These are phyloP conservation scores for Mychonastes homosphaera DNA, from an alignment of 139 green algal species.

Conservation along the genomic window DNA sequence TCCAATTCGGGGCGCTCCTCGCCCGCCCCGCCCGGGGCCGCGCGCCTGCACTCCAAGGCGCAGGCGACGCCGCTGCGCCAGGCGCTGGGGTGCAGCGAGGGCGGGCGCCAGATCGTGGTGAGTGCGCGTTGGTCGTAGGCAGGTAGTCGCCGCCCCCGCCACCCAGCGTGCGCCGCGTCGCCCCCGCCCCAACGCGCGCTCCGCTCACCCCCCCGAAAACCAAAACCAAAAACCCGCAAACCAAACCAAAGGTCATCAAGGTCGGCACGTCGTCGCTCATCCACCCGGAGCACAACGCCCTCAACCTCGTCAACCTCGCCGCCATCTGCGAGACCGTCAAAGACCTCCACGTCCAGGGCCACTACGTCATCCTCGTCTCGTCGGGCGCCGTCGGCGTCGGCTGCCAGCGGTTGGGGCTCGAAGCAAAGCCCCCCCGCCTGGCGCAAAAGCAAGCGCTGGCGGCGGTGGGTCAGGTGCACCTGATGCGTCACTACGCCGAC, in stretches of 20 bases:
- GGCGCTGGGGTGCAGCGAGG: too few relatives aligned
- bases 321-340: slow-evolving; percentile 60
- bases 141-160: too few relatives aligned
- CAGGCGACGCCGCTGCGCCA: too few relatives aligned
- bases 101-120: too few relatives aligned
- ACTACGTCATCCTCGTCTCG: slow-evolving; percentile 76
- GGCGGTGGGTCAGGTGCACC: slow-evolving; percentile 72
- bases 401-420: slow-evolving; percentile 64
- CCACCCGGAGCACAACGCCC: slow-evolving; percentile 44
- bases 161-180: too few relatives aligned
- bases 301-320: slow-evolving; percentile 67
- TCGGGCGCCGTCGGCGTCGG: slow-evolving; percentile 84
- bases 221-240: too few relatives aligned
- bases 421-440: slow-evolving; percentile 41
- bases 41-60: too few relatives aligned
- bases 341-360: slow-evolving; percentile 41
- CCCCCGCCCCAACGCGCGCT: too few relatives aligned
- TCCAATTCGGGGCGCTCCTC: too few relatives aligned
- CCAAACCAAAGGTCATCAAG: slow-evolving; percentile 94
- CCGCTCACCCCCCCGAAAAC: too few relatives aligned
- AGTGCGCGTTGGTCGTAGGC: too few relatives aligned
- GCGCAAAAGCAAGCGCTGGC: slow-evolving; percentile 78
- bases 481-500: slow-evolving; percentile 92
- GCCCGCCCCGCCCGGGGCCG: too few relatives aligned
- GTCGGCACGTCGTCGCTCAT: slow-evolving; percentile 78